Conservation (phyloP, 2,329 filamentous ascomycete genomes). For the Esteya vermicola region DNA sequence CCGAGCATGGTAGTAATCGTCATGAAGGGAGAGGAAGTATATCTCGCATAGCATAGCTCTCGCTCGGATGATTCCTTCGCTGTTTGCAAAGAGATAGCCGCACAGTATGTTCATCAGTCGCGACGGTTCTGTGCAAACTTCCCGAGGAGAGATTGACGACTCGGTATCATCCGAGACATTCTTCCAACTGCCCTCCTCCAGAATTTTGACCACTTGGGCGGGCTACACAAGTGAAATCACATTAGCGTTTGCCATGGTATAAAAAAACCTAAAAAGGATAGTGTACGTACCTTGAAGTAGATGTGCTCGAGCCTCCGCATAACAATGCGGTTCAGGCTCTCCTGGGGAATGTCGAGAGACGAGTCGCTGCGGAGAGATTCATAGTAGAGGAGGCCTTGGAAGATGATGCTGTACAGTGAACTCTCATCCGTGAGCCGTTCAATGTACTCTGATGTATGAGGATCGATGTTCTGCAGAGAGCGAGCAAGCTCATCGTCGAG, state of each 20-base stretch:
- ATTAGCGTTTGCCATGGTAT: neutral
- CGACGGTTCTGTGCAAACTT: constrained; percentile 51
- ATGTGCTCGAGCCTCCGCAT: constrained; percentile 93
- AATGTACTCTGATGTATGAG: constrained; percentile 97
- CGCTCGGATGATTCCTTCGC: constrained; percentile 89
- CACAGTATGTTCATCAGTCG: constrained; percentile 75
- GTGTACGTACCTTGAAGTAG: constrained; percentile 76
- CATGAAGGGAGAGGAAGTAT: constrained; percentile 94
- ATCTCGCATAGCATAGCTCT: constrained; percentile 97
- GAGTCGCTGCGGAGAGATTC: constrained; percentile 62
- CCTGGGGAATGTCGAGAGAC: constrained; percentile 62
- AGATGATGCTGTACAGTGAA: constrained; percentile 79
- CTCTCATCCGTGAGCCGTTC: constrained; percentile 87
- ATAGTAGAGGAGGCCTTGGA: constrained; percentile 77
- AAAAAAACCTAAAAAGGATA: neutral
- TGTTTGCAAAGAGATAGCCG: constrained; percentile 88
- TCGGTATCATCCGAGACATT: constrained; percentile 54
- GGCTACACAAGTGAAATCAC: constrained; percentile 34
- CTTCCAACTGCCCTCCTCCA: constrained; percentile 93
- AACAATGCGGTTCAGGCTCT: constrained; percentile 80
- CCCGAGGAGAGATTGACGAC: constrained; percentile 68
- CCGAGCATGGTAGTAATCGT: constrained; percentile 93
- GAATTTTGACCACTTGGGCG: constrained; percentile 77
- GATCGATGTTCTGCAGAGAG: constrained; percentile 94
- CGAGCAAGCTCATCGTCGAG: constrained; percentile 94